Base-by-base conservation (phyloP, 441 rosid species). In the Eruca vesicaria region DNA sequence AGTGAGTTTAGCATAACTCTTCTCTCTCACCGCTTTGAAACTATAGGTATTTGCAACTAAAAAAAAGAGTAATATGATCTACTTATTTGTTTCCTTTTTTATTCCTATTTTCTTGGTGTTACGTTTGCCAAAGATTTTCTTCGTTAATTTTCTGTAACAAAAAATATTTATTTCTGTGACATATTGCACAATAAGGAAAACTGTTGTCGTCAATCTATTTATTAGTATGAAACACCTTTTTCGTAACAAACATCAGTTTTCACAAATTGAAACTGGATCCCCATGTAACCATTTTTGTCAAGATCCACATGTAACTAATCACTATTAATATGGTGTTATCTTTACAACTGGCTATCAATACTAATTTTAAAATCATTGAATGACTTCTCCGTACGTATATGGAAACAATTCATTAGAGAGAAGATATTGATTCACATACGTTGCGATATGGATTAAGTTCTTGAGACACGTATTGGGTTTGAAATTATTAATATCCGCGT, bases 81-180 rank as follows among this genome's bases (percentile, higher is more conserved):
- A 14, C 43, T 36, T 36, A 36, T 35, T 41, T 41, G 48, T 41
- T 41, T 41, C 15, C 15, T 11, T 41, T 41, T 41, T 12, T 11
- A 11, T 36, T 45, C 52, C 18, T n/a, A 0, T 43, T 56, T 66
- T 11, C 26, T 35, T 68, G 68, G 56, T 48, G 10, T 35, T 16
- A 59, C 68, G 32, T 66, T n/a, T n/a, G 19, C 78, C 35, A 64
- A 32, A 61, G 3, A 63, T 72, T 53, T 72, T 6, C 11, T 45
- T 28, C 41, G 9, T 41, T 26, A 3, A 6, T 38, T n/a, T 68
- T 57, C 31, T 45, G 56, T 35, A 62, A 19, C 66, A 5, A 62
- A 31, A 31, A 15, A n/a, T 15, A 45, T 7, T 41, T 45, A 15
- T 45, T 45, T 45, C 3, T n/a, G 19, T 45, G 19, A 45, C 19